Evolutionary conservation across 306 rosid species (phyloP).

Genomic region (Rosa chinensis): DNA sequence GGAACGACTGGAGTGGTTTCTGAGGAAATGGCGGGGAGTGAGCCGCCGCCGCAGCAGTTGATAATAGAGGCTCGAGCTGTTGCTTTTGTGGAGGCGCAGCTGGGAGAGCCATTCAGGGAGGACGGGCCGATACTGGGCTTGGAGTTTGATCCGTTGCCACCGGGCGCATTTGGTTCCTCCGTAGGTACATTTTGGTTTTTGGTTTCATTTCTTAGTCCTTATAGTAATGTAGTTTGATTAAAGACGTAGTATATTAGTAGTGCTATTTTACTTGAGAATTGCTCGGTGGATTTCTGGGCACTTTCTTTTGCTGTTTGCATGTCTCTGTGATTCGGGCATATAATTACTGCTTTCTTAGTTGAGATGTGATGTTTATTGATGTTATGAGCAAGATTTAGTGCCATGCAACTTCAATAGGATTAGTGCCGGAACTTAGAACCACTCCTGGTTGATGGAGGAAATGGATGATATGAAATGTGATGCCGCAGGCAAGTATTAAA

Average conservation of each 20-base stretch:
- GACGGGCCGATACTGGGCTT: slow-evolving; percentile 76
- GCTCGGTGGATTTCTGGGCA: neutral
- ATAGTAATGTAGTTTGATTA: neutral
- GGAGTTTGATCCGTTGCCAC: slow-evolving; percentile 81
- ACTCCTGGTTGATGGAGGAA: neutral
- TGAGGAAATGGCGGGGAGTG: slow-evolving; percentile 7
- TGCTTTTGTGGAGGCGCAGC: slow-evolving; percentile 69
- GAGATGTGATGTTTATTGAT: neutral
- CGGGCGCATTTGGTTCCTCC: slow-evolving; percentile 68
- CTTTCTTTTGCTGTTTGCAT: neutral
- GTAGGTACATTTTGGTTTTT: slow-evolving; percentile 47
- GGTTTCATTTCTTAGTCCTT: neutral
- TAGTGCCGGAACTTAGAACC: neutral
- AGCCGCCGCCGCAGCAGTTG: slow-evolving; percentile 22
- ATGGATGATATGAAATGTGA: neutral
- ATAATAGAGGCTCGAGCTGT: slow-evolving; percentile 53
- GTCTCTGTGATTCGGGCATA: neutral
- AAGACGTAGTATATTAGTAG: neutral
- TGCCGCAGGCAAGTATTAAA: neutral
- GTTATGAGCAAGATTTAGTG: neutral
- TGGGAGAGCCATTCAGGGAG: slow-evolving; percentile 63
- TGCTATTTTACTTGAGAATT: neutral
- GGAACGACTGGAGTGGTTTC: neutral
- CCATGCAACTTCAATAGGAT: neutral
- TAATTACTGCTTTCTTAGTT: neutral